A percentile compares a stretch with the other conserved stretches of the same genome.
phyloP scores from a whole-genome alignment of 164 flowering plant species.

The Pachysandra terminalis region DNA sequence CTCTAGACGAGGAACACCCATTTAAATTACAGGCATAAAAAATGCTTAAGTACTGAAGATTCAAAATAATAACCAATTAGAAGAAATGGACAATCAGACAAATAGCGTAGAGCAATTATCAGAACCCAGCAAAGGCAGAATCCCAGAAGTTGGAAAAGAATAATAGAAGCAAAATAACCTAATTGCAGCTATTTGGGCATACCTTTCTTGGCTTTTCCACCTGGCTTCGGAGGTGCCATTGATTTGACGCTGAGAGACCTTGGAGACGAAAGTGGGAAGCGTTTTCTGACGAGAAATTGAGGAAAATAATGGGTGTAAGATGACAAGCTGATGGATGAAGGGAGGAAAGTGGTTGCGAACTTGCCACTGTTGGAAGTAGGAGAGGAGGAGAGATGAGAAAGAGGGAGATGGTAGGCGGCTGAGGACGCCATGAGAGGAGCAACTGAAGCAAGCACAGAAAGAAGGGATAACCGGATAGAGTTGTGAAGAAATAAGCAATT shows the following conservation, averaged over 20 bases:
- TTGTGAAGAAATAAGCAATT: no score
- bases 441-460: background rate
- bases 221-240: slow-evolving; percentile 94
- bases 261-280: slow-evolving; percentile 11
- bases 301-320: slow-evolving; percentile 14
- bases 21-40: background rate
- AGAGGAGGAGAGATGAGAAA: slow-evolving; percentile 7
- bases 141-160: no score
- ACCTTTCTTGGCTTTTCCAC: slow-evolving; percentile 90
- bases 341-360: slow-evolving; percentile 12
- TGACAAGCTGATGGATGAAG: slow-evolving; percentile 13
- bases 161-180: no score
- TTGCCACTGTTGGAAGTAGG: slow-evolving; percentile 6
- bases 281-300: slow-evolving; percentile 17
- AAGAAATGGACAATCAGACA: background rate
- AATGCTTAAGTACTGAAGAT: background rate
- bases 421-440: slow-evolving; percentile 13
- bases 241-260: slow-evolving; percentile 58
- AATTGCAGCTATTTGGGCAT: background rate
- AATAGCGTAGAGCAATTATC: no score
- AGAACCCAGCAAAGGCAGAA: no score
- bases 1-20: no score
- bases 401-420: slow-evolving; percentile 11
- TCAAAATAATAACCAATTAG: background rate
- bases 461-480: no score